Evolutionary conservation across 176 grass and related monocot genomes (phyloP).

Genomic region (Ensete glaucum): DNA sequence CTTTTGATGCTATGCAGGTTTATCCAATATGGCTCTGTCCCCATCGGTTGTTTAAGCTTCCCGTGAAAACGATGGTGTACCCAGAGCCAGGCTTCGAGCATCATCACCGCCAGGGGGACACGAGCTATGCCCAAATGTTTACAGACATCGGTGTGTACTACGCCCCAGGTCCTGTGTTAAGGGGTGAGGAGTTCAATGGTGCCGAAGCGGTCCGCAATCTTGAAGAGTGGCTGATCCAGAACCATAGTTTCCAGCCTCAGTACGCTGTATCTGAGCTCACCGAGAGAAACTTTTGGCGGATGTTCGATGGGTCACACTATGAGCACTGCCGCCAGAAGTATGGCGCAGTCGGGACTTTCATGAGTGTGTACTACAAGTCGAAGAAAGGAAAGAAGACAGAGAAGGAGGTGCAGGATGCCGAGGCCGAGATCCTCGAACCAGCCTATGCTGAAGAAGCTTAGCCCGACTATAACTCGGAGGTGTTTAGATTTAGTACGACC

Average conservation of each 20-base stretch:
- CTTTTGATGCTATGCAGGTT: slow-evolving; percentile 30
- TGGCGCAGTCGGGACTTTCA: slow-evolving; percentile 68
- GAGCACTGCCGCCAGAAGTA: slow-evolving; percentile 79
- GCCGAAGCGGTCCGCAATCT: slow-evolving; percentile 46
- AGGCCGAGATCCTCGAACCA: slow-evolving; percentile 75
- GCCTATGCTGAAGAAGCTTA: slow-evolving; percentile 41
- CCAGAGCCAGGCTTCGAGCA: slow-evolving; percentile 81
- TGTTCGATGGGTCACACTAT: slow-evolving; percentile 86
- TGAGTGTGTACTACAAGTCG: slow-evolving; percentile 94
- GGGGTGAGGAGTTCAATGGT: slow-evolving; percentile 68
- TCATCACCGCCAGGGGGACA: slow-evolving; percentile 83
- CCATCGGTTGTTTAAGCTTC: slow-evolving; percentile 84
- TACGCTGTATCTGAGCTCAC: slow-evolving; percentile 80
- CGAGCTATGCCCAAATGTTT: slow-evolving; percentile 80
- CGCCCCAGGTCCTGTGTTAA: slow-evolving; percentile 45
- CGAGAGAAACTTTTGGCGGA: slow-evolving; percentile 98
- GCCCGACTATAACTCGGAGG: not conserved
- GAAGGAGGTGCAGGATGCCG: slow-evolving; percentile 98
- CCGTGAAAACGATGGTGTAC: slow-evolving; percentile 83
- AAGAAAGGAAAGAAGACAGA: slow-evolving; percentile 99
- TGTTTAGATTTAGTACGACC: not conserved
- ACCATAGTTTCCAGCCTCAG: slow-evolving; percentile 96
- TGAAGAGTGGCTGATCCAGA: slow-evolving; percentile 89
- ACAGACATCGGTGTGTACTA: slow-evolving; percentile 87
- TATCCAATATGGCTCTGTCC: slow-evolving; percentile 93